These are phyloP conservation scores for Epichloe uncinata DNA, from an alignment of 2,329 filamentous ascomycete species.

Conservation along the genomic window DNA sequence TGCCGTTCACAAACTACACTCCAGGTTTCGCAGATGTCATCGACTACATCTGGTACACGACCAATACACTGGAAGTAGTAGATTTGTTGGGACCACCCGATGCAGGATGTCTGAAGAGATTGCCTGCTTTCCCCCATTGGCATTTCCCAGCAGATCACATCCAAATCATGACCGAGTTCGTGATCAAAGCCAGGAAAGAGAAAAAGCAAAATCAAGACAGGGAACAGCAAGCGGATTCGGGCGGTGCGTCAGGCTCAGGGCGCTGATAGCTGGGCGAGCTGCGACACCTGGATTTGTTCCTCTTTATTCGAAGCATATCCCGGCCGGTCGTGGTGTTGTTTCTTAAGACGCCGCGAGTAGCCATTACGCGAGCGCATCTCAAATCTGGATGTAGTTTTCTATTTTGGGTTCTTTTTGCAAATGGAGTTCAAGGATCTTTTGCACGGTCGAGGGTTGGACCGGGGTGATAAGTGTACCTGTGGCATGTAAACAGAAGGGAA, in stretches of 20 bases:
- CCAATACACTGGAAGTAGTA: slow-evolving; percentile 73
- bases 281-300: neutral
- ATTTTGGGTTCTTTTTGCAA: slow-evolving; percentile 26
- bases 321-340: slow-evolving; percentile 2
- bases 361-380: slow-evolving; percentile 4
- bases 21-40: slow-evolving; percentile 85
- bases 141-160: slow-evolving; percentile 92
- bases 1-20: slow-evolving; percentile 94
- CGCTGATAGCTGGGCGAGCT: slow-evolving; percentile 13
- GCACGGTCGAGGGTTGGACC: slow-evolving; percentile 5
- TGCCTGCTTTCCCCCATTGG: slow-evolving; percentile 86
- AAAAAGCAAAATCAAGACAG: slow-evolving; percentile 54
- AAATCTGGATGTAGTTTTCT: slow-evolving; percentile 25
- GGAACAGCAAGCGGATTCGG: slow-evolving; percentile 44
- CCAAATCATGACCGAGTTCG: slow-evolving; percentile 78
- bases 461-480: slow-evolving; percentile 6
- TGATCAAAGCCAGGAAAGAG: slow-evolving; percentile 77
- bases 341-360: slow-evolving; percentile 2
- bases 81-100: slow-evolving; percentile 79
- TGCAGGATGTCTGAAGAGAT: slow-evolving; percentile 67
- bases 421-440: slow-evolving; percentile 23
- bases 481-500: slow-evolving; percentile 10
- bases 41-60: slow-evolving; percentile 97
- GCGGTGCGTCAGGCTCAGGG: slow-evolving; percentile 20
- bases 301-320: neutral